Conservation (phyloP, 768 basidiomycete species). For the Phanerochaete sordida region DNA sequence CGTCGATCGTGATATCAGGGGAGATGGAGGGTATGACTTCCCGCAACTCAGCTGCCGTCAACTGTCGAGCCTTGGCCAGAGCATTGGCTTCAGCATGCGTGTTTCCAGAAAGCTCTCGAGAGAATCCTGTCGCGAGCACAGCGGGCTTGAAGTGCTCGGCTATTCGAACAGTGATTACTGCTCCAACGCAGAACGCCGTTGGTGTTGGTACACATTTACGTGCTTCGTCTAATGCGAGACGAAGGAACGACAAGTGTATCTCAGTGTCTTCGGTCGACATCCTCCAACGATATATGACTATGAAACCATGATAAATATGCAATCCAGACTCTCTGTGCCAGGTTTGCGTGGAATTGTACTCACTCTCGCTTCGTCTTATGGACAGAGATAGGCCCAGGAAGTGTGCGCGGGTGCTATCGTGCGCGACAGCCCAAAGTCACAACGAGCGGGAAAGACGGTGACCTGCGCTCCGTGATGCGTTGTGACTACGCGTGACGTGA, state of each 20-base stretch:
- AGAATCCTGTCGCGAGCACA: constrained; percentile 78
- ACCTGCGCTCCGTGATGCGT: not conserved
- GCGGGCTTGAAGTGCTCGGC: constrained; percentile 40
- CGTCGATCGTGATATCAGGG: constrained; percentile 32
- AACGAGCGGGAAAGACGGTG: no score
- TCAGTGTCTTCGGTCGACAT: not conserved
- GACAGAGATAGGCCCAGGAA: no score
- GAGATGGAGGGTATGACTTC: constrained; percentile 42
- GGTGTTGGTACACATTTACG: constrained; percentile 62
- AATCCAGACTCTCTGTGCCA: not conserved
- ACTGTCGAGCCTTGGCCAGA: constrained; percentile 59
- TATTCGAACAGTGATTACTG: constrained; percentile 56
- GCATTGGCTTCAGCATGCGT: constrained; percentile 98
- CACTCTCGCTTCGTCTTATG: not conserved
- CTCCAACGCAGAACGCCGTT: constrained; percentile 91
- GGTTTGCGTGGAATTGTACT: not conserved
- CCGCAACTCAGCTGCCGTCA: constrained; percentile 36
- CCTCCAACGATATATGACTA: not conserved
- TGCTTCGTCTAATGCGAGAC: constrained; percentile 68
- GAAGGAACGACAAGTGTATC: constrained; percentile 45
- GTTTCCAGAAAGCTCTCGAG: constrained; percentile 88
- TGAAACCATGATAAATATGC: not conserved
- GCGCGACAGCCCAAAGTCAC: no score
- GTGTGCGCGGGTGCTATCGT: no score
- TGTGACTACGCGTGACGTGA: not conserved